These are phyloP conservation scores for Cladophialophora bantiana DNA, from an alignment of 2,329 filamentous ascomycete species.

Conservation along the genomic window DNA sequence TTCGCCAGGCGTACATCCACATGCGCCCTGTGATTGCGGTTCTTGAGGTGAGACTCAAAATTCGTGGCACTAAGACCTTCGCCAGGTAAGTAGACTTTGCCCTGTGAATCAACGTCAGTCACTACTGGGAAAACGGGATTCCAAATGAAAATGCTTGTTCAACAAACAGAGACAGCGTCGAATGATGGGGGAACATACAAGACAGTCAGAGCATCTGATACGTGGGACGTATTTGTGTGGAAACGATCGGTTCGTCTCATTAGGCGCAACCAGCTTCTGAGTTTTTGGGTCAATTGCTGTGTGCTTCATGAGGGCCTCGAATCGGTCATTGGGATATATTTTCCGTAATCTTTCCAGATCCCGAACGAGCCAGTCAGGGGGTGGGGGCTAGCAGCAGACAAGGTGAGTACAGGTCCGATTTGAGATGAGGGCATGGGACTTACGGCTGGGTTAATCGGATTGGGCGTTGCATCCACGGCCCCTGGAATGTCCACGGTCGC, in stretches of 20 bases:
- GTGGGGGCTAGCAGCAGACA: constrained; percentile 68
- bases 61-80: constrained; percentile 85
- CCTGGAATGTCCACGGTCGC: constrained; percentile 44
- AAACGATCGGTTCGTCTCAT: constrained; percentile 62
- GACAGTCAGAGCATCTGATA: constrained; percentile 91
- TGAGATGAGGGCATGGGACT: constrained; percentile 44
- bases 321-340: constrained; percentile 78
- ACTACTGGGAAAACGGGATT: not conserved
- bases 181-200: constrained; percentile 56
- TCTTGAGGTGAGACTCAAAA: constrained; percentile 91
- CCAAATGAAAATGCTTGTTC: not conserved
- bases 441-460: constrained; percentile 54
- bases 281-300: constrained; percentile 78
- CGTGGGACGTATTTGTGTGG: constrained; percentile 85
- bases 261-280: constrained; percentile 66
- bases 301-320: constrained; percentile 92
- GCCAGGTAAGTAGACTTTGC: constrained; percentile 79
- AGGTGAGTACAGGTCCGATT: constrained; percentile 17
- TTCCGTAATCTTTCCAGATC: constrained; percentile 75
- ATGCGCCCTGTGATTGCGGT: constrained; percentile 77
- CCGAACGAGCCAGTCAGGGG: constrained; percentile 82
- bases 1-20: constrained; percentile 63
- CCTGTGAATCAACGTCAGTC: constrained; percentile 9
- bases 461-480: constrained; percentile 55
- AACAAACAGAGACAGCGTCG: not conserved